Base-by-base conservation (phyloP, 2,329 filamentous ascomycete genomes). In the Epichloe festucae region DNA sequence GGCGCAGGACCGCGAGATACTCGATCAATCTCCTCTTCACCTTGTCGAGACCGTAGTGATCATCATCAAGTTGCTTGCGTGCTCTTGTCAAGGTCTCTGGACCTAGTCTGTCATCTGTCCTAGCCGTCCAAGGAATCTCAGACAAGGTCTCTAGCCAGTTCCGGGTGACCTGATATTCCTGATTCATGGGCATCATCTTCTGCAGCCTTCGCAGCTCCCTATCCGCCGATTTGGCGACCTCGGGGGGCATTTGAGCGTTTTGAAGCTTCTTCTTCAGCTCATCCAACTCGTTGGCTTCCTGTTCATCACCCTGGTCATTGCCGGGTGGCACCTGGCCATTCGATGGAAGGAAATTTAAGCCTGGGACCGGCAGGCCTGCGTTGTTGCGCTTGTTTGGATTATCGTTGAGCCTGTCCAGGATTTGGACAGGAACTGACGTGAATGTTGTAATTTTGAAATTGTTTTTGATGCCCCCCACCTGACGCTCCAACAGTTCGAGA, bases 1-100 rank as follows among this genome's bases (percentile, higher is more conserved):
- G 76, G 59, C 93, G 86, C 49, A 98, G 75, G n/a, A 98, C 93
- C 2, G 93, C 94, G 43, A 98, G 76, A 63, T 98, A 98, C 66
- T 97, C 94, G 5, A 98, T 77, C 21, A 98, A 70, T 43, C 93
- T 79, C 76, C 95, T 96, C 79, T 98, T 98, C 63, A 98, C 91
- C 68, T 91, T 94, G 55, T 97, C 89, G 14, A 98, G 73, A 0
- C 93, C 93, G 60, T 97, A 97, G 67, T 98, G 93, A 63, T 98
- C 93, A 56, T 94, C 84, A 61, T 98, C 89, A 5, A 98, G 78
- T 67, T 97, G 93, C 69, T 89, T 87, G 51, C 89, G 82, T 6
- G 93, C 93, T 59, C 78, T 79, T 53, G 78, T 75, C 52, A 97
- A 67, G 0, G 90, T 96, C 10, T 89, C 84, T 0, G 81, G 78